Base-by-base conservation (phyloP, 345 rosid genomes). In the Moricandia arvensis region DNA sequence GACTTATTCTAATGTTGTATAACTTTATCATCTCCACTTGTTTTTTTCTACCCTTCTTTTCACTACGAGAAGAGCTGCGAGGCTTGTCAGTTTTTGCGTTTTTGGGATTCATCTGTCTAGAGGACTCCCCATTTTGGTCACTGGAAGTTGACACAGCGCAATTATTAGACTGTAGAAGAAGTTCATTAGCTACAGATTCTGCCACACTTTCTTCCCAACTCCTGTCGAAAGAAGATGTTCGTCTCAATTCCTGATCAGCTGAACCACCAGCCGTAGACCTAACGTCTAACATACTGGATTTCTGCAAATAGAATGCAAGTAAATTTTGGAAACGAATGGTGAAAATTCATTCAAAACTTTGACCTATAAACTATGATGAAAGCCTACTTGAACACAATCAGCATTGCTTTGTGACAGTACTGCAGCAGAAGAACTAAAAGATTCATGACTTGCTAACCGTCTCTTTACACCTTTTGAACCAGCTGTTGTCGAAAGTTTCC, bases 401-500 rank as follows among this genome's bases (percentile, higher is more conserved):
- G 67, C 55, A 74, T 70, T 58, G 79, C 67, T 76, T 64, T 75
- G 80, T 61, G 83, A 70, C 72, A 69, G 89, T 63, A n/a, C 66
- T 67, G 68, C 64, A 34, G 62, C 57, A 45, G 82, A 75, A 49
- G 80, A 51, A 29, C 89, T 86, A 79, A 90, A 76, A 80, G 86
- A 81, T 74, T 92, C 98, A 5, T 38, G 45, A 38, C 59, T 66
- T 33, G 82, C 79, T 41, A 70, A 75, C 75, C 89, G 93, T 87
- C 90, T 95, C 86, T 89, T 92, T 69, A 84, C 85, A 72, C 98
- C 92, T 78, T 86, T 90, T 37, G 93, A 68, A 18, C 83, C 91
- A 72, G 89, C 91, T 70, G 97, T 89, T 21, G 97, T 90, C 11
- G 98, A 91, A 68, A 91, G 87, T 86, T 88, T 90, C 99, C 97